Conservation (phyloP, 2,329 filamentous ascomycete genomes). For the Remersonia thermophila region DNA sequence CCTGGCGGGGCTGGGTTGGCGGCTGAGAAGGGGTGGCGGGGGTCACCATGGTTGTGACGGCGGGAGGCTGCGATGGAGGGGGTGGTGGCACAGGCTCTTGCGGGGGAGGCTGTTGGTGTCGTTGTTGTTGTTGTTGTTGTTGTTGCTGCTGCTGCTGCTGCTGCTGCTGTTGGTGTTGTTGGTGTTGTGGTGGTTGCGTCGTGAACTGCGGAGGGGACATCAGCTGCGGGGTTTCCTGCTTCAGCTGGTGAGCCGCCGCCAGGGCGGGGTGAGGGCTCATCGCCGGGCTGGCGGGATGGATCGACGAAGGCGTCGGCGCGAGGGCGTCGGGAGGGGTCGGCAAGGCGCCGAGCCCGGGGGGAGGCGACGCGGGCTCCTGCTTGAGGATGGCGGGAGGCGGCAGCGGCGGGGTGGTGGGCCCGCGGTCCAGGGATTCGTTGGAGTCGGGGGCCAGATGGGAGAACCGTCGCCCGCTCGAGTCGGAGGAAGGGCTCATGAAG, state of each 20-base stretch:
- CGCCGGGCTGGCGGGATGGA: conserved; percentile 18
- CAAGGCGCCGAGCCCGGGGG: conserved; percentile 15
- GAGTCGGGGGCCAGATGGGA: conserved; percentile 53
- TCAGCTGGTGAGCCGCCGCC: conserved; percentile 4
- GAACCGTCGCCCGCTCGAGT: conserved; percentile 43
- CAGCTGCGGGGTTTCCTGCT: neutral
- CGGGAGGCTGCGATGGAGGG: conserved; percentile 28
- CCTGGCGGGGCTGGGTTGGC: too few relatives aligned
- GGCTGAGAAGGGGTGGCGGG: too few relatives aligned
- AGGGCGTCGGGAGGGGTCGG: conserved; percentile 35
- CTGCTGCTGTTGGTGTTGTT: conserved; percentile 27
- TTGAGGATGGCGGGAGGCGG: too few relatives aligned
- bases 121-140: conserved; percentile 16
- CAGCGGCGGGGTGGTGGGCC: conserved; percentile 12
- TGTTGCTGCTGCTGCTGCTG: conserved; percentile 21
- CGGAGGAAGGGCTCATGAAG: conserved; percentile 46
- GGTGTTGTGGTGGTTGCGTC: conserved; percentile 1
- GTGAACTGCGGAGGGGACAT: neutral
- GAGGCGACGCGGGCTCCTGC: conserved; percentile 12
- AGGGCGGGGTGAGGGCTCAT: conserved; percentile 3
- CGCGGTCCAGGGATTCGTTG: conserved; percentile 16
- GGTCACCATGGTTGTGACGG: too few relatives aligned
- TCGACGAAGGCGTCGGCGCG: conserved; percentile 22
- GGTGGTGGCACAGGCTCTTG: too few relatives aligned
- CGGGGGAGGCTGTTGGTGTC: conserved; percentile 27